A percentile compares a stretch with the other conserved stretches of the same genome.
phyloP scores from a whole-genome alignment of 768 basidiomycete genomes.

The Boletus patriciae region DNA sequence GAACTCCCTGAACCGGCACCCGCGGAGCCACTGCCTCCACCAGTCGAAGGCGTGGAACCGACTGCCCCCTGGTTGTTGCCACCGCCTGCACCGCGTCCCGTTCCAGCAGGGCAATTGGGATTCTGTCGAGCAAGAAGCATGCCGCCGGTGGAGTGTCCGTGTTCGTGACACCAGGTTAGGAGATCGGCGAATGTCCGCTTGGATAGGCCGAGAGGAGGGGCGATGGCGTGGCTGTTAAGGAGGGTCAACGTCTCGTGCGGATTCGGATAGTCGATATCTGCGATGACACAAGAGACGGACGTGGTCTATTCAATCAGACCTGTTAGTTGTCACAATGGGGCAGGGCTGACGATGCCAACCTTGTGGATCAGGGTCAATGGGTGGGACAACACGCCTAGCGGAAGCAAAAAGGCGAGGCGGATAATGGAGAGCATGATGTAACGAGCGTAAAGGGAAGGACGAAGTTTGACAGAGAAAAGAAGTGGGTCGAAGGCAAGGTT shows the following conservation, averaged over 20 bases:
- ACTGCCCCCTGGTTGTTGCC: not conserved
- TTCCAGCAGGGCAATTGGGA: conserved; percentile 14
- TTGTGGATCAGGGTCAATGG: conserved; percentile 17
- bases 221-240: conserved; percentile 20
- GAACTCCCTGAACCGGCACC: not conserved
- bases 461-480: not conserved
- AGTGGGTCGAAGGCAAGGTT: not conserved
- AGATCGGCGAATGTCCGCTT: conserved; percentile 25
- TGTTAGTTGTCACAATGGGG: not conserved
- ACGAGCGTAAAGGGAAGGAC: conserved; percentile 10
- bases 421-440: conserved; percentile 24
- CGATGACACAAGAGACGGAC: conserved; percentile 26
- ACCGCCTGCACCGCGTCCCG: not conserved
- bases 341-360: not conserved
- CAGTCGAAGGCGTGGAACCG: not conserved
- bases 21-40: not conserved
- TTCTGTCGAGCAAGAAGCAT: conserved; percentile 27
- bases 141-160: conserved; percentile 8
- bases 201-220: conserved; percentile 26
- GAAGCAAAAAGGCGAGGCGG: conserved; percentile 20
- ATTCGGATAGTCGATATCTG: conserved; percentile 26
- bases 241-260: conserved; percentile 24
- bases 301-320: conserved; percentile 1
- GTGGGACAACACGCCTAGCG: conserved; percentile 17
- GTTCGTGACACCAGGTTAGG: conserved; percentile 30